A percentile compares a stretch with the other conserved stretches of the same genome.
These are phyloP conservation scores for Suillus hirtellus DNA, from an alignment of 768 basidiomycete genomes.

Conservation along the genomic window DNA sequence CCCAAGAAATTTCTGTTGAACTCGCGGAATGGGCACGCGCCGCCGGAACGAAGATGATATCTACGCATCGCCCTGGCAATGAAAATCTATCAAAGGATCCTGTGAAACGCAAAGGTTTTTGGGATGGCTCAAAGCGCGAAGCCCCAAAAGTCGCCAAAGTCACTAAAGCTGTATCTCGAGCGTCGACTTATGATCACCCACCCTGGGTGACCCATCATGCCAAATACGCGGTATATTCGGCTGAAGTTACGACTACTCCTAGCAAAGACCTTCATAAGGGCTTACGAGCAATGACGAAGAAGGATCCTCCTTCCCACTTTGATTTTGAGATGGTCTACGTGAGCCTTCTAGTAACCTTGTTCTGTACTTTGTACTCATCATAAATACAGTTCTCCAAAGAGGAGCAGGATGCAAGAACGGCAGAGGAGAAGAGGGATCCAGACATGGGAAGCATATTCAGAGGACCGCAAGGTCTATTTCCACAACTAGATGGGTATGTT, in stretches of 20 bases:
- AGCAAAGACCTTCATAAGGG: constrained; percentile 64
- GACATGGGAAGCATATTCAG: constrained; percentile 74
- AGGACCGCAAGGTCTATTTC: constrained; percentile 62
- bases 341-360: constrained; percentile 23
- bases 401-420: constrained; percentile 66
- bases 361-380: neutral
- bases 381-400: constrained; percentile 64
- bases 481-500: constrained; percentile 73
- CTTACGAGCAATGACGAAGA: constrained; percentile 85
- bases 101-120: constrained; percentile 10
- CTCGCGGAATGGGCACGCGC: constrained; percentile 74
- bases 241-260: constrained; percentile 52
- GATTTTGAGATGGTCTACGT: constrained; percentile 83
- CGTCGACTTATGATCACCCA: neutral
- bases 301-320: constrained; percentile 74
- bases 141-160: neutral
- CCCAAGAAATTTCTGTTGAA: constrained; percentile 73
- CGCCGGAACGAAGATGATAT: constrained; percentile 57
- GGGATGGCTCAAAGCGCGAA: neutral
- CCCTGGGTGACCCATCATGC: neutral
- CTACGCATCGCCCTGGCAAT: constrained; percentile 23
- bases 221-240: constrained; percentile 21
- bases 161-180: neutral
- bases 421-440: constrained; percentile 57
- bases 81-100: constrained; percentile 4